phyloP scores from a whole-genome alignment of 148 eudicot genomes.

The Nepenthes gracilis region DNA sequence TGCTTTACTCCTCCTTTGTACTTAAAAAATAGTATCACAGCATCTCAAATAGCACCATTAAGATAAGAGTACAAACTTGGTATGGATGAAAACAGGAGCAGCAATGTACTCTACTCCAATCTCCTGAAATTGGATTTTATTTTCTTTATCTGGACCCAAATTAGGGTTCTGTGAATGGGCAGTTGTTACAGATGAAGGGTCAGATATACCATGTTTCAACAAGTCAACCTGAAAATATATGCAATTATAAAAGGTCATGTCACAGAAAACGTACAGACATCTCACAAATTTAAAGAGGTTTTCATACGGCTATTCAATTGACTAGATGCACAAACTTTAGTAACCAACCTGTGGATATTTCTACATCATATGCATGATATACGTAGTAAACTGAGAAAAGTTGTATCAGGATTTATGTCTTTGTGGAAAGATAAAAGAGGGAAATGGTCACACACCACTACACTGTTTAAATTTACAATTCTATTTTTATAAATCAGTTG shows the following conservation, averaged over 20 bases:
- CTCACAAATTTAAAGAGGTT: too few species aligned
- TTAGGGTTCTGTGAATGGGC: conserved; percentile 52
- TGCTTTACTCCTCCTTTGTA: neutral
- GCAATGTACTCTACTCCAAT: conserved; percentile 67
- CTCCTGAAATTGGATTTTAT: conserved; percentile 52
- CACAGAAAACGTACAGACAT: neutral
- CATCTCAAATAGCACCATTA: neutral
- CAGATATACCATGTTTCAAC: conserved; percentile 83
- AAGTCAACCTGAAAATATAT: conserved; percentile 66
- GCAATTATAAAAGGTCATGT: neutral
- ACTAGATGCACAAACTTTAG: too few species aligned
- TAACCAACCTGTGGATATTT: too few species aligned
- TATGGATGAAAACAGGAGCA: conserved; percentile 74
- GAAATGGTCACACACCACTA: too few species aligned
- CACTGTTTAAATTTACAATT: too few species aligned
- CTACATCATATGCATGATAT: too few species aligned
- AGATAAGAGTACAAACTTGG: conserved; percentile 39
- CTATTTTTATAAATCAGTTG: too few species aligned
- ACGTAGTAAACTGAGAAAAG: too few species aligned
- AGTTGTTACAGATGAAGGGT: conserved; percentile 58
- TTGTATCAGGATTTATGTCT: too few species aligned
- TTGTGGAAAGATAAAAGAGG: too few species aligned
- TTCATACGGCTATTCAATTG: too few species aligned
- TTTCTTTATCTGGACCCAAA: conserved; percentile 56
- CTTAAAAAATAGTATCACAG: neutral